Evolutionary conservation across 768 basidiomycete species (phyloP), one percentile per base, ranked within the genome.

Genomic region (Phylloporus sp.): DNA sequence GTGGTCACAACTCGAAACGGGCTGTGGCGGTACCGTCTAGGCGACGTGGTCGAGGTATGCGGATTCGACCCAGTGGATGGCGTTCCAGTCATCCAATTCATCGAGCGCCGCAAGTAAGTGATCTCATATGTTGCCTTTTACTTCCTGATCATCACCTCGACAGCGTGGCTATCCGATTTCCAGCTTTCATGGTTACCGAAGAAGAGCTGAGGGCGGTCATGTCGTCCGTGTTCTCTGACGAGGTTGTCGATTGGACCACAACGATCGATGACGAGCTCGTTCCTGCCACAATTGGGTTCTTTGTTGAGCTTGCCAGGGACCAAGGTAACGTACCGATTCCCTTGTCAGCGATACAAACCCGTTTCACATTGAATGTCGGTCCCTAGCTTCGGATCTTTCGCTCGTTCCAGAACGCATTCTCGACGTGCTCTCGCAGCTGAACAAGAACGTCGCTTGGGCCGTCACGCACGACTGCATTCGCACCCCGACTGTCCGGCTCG

Each of bases 21-120:
- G 4, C 15, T 60, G 21, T 60, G 59, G 59, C 49, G 59, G 2
- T 58, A 61, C n/a, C n/a, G n/a, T n/a, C 48, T 61, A 3, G 50
- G 53, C 0, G 59, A 60, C 15, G 36, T 60, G n/a, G 34, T 61
- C 18, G 53, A 61, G 43, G 33, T 60, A 21, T 27, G 38, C 6
- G 57, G 52, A 7, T 61, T 61, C 22, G 49, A 53, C n/a, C 38
- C 54, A 0, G 37, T 17, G 5, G 47, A 54, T 29, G 58, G 56
- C 18, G 22, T 26, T 6, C 59, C 58, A 9, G 23, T 60, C 27
- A 35, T 61, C 31, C 41, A 32, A n/a, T 58, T 51, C 15, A 43
- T n/a, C n/a, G n/a, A n/a, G n/a, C n/a, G n/a, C n/a, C n/a, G n/a
- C n/a, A n/a, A n/a, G n/a, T n/a, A n/a, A 26, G 44, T 41, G 20